Evolutionary conservation across 768 basidiomycete species (phyloP), one percentile per base, ranked within the genome.

Genomic region (Ramaria rubella): DNA sequence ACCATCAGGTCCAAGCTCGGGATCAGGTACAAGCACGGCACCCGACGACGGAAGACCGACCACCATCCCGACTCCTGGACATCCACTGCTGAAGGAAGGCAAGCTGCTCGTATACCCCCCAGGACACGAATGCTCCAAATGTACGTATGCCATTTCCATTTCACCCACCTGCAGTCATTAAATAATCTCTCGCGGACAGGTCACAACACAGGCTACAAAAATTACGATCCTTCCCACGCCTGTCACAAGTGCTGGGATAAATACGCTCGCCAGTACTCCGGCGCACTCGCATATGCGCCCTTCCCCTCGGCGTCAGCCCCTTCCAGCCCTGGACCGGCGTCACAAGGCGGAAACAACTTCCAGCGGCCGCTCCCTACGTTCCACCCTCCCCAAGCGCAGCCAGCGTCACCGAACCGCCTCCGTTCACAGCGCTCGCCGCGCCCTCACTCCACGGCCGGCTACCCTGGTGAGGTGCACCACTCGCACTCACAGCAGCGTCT

Each of bases 231-330:
- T 0, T 65, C 74, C 1, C 72, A 81, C 55, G 85, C 88, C 5
- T 90, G 90, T 64, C 73, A 75, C 57, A 79, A 78, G 55, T 92
- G 90, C 71, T 92, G 89, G 90, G 70, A 76, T 5, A 83, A 82
- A 61, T 84, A 85, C 68, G 75, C 77, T 0, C 81, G 78, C 60
- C 73, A 77, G 0, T 91, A 82, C 67, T 64, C 73, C 0, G 85
- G 85, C 2, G 78, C 85, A 4, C 69, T 90, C 15, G 72, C 75
- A 0, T 83, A 82, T 62, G 76, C 79, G 51, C 60, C 74, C 11
- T 77, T 63, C 46, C 23, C 64, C 64, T 26, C 42, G 57, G 2
- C 65, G 67, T 2, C 69, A 59, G 0, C 65, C 27, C n/a, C 62
- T 64, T 30, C 70, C 68, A 7, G 17, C 60, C 26, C 2, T n/a